Conservation (phyloP, 352 stramenopile species). For the Globisporangium orthogonon region DNA sequence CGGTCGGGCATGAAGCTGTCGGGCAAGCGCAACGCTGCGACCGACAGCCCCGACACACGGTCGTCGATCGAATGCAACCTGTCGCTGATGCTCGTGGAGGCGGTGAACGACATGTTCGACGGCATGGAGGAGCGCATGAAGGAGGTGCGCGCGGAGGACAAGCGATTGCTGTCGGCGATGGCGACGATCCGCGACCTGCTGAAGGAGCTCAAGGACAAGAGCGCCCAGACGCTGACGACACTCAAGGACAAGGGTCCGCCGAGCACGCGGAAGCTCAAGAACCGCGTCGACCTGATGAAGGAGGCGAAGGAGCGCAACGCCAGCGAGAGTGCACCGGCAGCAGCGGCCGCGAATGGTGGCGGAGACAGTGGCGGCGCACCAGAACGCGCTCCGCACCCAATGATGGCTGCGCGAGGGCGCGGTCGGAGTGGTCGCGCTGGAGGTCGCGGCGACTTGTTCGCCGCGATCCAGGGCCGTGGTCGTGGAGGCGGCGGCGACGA, state of each 20-base stretch:
- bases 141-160: slow-evolving; percentile 77
- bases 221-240: slow-evolving; percentile 33
- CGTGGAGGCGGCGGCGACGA: slow-evolving; percentile 34
- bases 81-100: slow-evolving; percentile 52
- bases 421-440: slow-evolving; percentile 22
- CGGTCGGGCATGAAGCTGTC: slow-evolving; percentile 82
- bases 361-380: slow-evolving; percentile 13
- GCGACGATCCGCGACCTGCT: slow-evolving; percentile 50
- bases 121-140: slow-evolving; percentile 81
- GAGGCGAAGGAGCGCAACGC: slow-evolving; percentile 85
- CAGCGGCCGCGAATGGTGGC: slow-evolving; percentile 19
- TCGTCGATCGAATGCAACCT: slow-evolving; percentile 72
- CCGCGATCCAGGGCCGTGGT: slow-evolving; percentile 45
- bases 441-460: slow-evolving; percentile 31
- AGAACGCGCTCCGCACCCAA: slow-evolving; percentile 26
- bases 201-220: slow-evolving; percentile 64
- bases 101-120: slow-evolving; percentile 63
- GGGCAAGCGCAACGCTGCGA: slow-evolving; percentile 68
- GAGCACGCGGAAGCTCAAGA: slow-evolving; percentile 55
- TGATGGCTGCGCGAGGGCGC: slow-evolving; percentile 37
- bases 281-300: slow-evolving; percentile 70
- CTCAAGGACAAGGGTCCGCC: slow-evolving; percentile 67
- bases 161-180: slow-evolving; percentile 67
- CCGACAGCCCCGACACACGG: slow-evolving; percentile 65
- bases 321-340: slow-evolving; percentile 27